phyloP scores from a whole-genome alignment of 2,329 filamentous ascomycete species.

The Paracamarosporium sp. region DNA sequence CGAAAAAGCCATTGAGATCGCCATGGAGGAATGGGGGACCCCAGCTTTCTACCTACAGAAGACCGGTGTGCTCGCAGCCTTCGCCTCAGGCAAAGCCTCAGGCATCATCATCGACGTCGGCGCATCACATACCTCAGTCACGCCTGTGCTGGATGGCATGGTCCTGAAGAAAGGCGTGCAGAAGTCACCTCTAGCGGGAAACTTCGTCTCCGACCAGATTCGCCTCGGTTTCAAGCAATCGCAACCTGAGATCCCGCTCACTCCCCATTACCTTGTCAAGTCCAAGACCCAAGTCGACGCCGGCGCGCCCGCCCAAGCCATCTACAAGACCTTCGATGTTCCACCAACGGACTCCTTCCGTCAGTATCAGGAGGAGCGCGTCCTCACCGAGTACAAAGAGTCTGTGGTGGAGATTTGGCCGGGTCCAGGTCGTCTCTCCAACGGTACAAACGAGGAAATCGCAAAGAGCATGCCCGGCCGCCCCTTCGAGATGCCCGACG shows the following conservation, averaged over 20 bases:
- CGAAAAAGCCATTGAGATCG: conserved; percentile 94
- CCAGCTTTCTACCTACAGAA: conserved; percentile 94
- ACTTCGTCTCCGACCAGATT: conserved; percentile 89
- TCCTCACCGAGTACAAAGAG: conserved; percentile 96
- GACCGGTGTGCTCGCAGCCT: conserved; percentile 88
- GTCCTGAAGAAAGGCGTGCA: conserved; percentile 87
- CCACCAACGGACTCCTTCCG: conserved; percentile 75
- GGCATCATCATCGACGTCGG: conserved; percentile 93
- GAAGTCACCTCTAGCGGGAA: conserved; percentile 82
- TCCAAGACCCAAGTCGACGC: conserved; percentile 91
- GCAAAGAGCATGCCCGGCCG: conserved; percentile 76
- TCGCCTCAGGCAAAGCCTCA: conserved; percentile 90
- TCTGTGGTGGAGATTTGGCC: conserved; percentile 94
- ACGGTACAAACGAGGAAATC: conserved; percentile 73
- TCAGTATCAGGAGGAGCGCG: conserved; percentile 86
- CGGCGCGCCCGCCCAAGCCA: conserved; percentile 77
- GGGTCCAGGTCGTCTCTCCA: conserved; percentile 72
- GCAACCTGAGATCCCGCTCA: conserved; percentile 74
- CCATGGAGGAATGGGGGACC: conserved; percentile 95
- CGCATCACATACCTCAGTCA: conserved; percentile 85
- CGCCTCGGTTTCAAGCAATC: conserved; percentile 76
- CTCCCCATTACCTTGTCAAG: conserved; percentile 86
- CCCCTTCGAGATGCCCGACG: conserved; percentile 96
- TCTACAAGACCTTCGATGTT: conserved; percentile 72
- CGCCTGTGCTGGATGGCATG: conserved; percentile 92